Base-by-base conservation (phyloP, 805 yeast species). In the Torulaspora gathmanii region DNA sequence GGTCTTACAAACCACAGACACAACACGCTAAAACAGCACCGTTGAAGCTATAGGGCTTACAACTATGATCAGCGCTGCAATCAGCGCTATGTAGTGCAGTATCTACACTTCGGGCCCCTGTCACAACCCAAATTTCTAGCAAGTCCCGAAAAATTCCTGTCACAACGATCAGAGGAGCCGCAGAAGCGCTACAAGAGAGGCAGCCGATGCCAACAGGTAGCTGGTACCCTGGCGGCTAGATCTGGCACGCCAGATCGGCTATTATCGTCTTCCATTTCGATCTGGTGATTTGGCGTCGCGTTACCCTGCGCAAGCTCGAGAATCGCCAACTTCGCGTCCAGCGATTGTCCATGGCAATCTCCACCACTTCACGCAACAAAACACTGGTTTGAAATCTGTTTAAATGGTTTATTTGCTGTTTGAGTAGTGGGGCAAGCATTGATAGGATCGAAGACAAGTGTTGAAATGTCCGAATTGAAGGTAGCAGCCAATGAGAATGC, bases 401-500 rank as follows among this genome's bases (percentile, higher is more conserved):
- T 8, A 12, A 13, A 31, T 3, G 11, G 40, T 36, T 36, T 27
- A 26, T 17, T 28, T 28, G 41, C 29, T 9, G 12, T 20, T 15
- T 12, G 26, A 15, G 20, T 31, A 22, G 34, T 31, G 34, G 11
- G 8, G 2, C 6, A 16, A 31, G 34, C 20, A 13, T 12, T 7
- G 11, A 19, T 15, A 15, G 34, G 22, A n/a, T 31, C 27, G 16
- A 11, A 30, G 34, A 31, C n/a, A 31, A 31, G 6, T 5, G 15
- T 11, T 3, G 34, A 16, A 31, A 63, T 63, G 68, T 61, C 68
- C 30, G 65, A 63, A 37, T 42, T 63, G 42, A 63, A 61, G 48
- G 49, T 46, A 33, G 53, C 54, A 36, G 55, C 51, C 27, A 47
- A 46, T 37, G 52, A 47, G 20, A 42, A 43, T 31, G 45, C 45